A percentile compares a stretch with the other conserved stretches of the same genome.
phyloP scores from a whole-genome alignment of 2,329 filamentous ascomycete species.

The Onygenales sp. region DNA sequence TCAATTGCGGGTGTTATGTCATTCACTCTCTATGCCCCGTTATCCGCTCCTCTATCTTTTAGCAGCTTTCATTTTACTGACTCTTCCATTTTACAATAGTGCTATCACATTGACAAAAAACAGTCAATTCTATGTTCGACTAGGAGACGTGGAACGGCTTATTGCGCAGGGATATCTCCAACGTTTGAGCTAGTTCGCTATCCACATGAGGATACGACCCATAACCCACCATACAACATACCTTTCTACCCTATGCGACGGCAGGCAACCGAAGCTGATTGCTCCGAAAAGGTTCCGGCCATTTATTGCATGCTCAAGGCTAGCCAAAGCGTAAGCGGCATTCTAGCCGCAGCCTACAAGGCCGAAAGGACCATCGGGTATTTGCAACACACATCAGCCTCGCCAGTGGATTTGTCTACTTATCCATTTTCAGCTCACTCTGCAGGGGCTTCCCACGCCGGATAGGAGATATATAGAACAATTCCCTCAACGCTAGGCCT shows the following conservation, averaged over 20 bases:
- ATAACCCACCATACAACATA: too few species aligned
- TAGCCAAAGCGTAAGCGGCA: too few species aligned
- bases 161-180: constrained; percentile 94
- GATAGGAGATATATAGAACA: too few species aligned
- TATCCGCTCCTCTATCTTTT: constrained; percentile 8
- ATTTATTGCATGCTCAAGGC: too few species aligned
- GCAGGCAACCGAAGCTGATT: neutral
- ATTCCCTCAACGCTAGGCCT: too few species aligned
- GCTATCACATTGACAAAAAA: constrained; percentile 96
- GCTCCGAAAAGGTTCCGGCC: too few species aligned
- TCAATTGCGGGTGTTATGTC: neutral
- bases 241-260: neutral
- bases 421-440: too few species aligned
- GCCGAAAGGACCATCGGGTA: too few species aligned
- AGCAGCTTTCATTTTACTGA: neutral
- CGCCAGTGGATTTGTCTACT: too few species aligned
- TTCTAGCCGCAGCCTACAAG: too few species aligned
- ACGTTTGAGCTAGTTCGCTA: constrained; percentile 59
- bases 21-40: neutral
- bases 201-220: neutral
- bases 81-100: constrained; percentile 36
- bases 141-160: constrained; percentile 88
- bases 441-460: too few species aligned
- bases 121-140: constrained; percentile 93
- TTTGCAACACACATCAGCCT: too few species aligned